Evolutionary conservation across 2,329 filamentous ascomycete genomes (phyloP).

Genomic region (Stromatinia cepivora): DNA sequence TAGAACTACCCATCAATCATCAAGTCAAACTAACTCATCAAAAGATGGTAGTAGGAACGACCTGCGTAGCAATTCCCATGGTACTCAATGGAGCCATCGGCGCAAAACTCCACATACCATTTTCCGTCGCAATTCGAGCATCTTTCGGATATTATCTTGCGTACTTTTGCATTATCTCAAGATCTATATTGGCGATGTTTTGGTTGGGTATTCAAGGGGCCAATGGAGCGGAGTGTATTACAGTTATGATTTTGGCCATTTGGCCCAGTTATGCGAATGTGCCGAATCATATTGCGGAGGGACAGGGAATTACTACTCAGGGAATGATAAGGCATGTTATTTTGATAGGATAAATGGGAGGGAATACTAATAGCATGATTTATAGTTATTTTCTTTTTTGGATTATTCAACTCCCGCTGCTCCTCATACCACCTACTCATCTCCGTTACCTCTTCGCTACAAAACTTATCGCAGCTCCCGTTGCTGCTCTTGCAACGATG

Average conservation of each 20-base stretch:
- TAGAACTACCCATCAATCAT: no score
- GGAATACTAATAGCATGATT: neutral
- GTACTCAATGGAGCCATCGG: conserved; percentile 51
- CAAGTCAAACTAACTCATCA: conserved; percentile 23
- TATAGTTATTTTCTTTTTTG: conserved; percentile 51
- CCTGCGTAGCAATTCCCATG: conserved; percentile 57
- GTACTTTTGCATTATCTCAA: conserved; percentile 45
- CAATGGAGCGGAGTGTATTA: conserved; percentile 56
- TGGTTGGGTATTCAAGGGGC: conserved; percentile 67
- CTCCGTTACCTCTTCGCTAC: conserved; percentile 55
- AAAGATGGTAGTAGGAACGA: conserved; percentile 58
- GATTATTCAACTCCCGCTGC: conserved; percentile 43
- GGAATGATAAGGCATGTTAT: conserved; percentile 49
- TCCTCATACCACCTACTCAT: conserved; percentile 52
- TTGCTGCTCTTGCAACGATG: conserved; percentile 62
- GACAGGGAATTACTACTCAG: conserved; percentile 54
- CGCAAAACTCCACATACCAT: conserved; percentile 50
- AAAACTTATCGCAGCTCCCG: conserved; percentile 53
- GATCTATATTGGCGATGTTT: conserved; percentile 50
- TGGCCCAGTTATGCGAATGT: conserved; percentile 55
- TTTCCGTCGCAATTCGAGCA: conserved; percentile 48
- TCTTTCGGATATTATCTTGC: conserved; percentile 51
- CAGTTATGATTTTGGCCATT: conserved; percentile 47
- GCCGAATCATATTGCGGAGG: conserved; percentile 45
- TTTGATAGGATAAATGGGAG: conserved; percentile 27